Evolutionary conservation across 2,329 filamentous ascomycete species (phyloP), one percentile per base, ranked within the genome.

Genomic region (Fusarium verrucosum): DNA sequence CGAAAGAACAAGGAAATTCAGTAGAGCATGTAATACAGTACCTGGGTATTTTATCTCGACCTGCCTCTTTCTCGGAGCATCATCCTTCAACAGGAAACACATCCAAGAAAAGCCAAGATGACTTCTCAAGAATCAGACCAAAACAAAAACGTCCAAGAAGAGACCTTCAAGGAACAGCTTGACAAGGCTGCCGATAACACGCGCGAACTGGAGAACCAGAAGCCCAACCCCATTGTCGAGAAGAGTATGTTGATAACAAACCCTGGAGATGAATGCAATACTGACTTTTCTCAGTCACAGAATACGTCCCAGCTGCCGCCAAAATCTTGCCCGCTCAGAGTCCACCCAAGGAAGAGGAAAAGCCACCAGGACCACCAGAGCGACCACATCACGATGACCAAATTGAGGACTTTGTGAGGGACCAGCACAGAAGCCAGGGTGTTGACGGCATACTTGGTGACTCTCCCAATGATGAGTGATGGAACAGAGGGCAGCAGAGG

Each of bases 371-470:
- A 4, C 79, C 79, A 14, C 82, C 82, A 4, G 66, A 78, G 11
- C 75, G 82, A 14, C 82, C 82, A 0, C 62, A 74, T 20, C 78
- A 85, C 51, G 83, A 85, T 61, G 50, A 69, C 7, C 78, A 82
- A 65, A 84, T 86, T 45, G 82, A 83, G 59, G 80, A 83, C 25
- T 85, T 85, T 58, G 73, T 86, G 28, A 77, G 81, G 45, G 82
- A 84, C 44, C 83, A 85, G 73, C 82, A 85, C 66, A 72, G 78
- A 35, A 85, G 82, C 71, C 80, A 78, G 58, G 74, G 68, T 26
- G 64, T 73, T 11, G 72, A 76, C 22, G 71, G 69, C 8, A 41
- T 73, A 19, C 52, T 72, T 46, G 71, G 54, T 28, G 19, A 38
- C 11, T 49, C 46, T 37, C 36, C 65, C 17, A 62, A 56, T 10